Conservation (phyloP, 805 yeast genomes). For the Barnettozyma salicaria region DNA sequence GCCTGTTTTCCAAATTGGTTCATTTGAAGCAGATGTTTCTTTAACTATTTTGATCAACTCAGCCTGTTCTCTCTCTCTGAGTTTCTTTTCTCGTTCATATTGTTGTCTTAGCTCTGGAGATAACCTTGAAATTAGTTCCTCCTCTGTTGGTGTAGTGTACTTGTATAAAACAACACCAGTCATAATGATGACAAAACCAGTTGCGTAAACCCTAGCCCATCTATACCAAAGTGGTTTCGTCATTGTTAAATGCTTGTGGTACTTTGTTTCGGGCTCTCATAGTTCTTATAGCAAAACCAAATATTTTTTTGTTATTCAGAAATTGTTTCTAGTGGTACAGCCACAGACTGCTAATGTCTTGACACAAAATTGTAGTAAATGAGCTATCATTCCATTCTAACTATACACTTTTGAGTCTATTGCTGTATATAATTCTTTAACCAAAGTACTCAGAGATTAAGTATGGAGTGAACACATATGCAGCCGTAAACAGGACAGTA, state of each 20-base stretch:
- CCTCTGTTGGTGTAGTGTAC: slow-evolving; percentile 81
- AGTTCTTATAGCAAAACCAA: no score
- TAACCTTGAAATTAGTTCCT: slow-evolving; percentile 61
- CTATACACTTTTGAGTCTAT: no score
- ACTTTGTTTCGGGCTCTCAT: not conserved
- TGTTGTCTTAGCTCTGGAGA: slow-evolving; percentile 81
- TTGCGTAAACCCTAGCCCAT: slow-evolving; percentile 51
- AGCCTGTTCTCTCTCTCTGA: slow-evolving; percentile 63
- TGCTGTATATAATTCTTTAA: no score
- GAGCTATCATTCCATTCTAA: no score
- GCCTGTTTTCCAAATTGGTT: slow-evolving; percentile 83
- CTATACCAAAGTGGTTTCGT: slow-evolving; percentile 46
- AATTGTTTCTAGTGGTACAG: no score
- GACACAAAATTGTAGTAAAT: no score
- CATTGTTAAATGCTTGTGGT: no score
- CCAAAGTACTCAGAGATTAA: slow-evolving; percentile 31
- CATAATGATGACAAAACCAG: slow-evolving; percentile 64
- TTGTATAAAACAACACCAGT: slow-evolving; percentile 67
- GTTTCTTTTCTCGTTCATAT: slow-evolving; percentile 56
- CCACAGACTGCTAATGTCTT: no score
- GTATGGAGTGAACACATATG: slow-evolving; percentile 74
- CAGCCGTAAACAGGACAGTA: slow-evolving; percentile 66
- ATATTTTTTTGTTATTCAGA: no score
- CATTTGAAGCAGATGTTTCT: slow-evolving; percentile 57
- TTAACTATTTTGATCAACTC: slow-evolving; percentile 62